Percentiles rank a stretch among this genome's conserved stretches.
Evolutionary conservation across 352 stramenopile species (phyloP).

Genomic region (Phytophthora hybrid): DNA sequence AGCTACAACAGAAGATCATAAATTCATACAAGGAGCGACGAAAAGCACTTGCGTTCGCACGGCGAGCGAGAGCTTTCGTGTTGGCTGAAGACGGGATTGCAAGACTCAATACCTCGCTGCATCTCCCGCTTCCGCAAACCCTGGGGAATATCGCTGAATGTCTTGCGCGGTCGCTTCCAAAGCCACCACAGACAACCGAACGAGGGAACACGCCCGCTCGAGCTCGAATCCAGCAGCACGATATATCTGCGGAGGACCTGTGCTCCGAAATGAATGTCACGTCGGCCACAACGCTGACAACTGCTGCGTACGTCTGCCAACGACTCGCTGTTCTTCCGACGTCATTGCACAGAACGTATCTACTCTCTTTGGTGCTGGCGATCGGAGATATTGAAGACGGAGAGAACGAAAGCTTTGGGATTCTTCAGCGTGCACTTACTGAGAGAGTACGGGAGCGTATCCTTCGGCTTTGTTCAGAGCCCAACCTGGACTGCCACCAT

Average conservation of each 20-base stretch:
- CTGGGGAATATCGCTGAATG: conserved; percentile 22
- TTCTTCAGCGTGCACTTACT: not conserved
- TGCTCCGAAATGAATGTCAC: not conserved
- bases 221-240: not conserved
- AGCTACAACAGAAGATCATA: conserved; percentile 25
- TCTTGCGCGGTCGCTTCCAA: conserved; percentile 10
- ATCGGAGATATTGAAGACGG: conserved; percentile 22
- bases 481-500: conserved; percentile 21
- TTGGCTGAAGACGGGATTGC: conserved; percentile 32
- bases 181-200: not conserved
- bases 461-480: conserved; percentile 18
- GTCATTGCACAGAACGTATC: conserved; percentile 36
- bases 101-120: conserved; percentile 16
- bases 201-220: not conserved
- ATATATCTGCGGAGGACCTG: not conserved
- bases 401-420: conserved; percentile 2
- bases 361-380: conserved; percentile 33
- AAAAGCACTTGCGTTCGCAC: conserved; percentile 30
- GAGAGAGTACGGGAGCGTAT: conserved; percentile 21
- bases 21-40: conserved; percentile 16
- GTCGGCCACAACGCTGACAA: conserved; percentile 19
- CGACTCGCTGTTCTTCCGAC: conserved; percentile 41
- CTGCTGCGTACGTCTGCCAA: conserved; percentile 30
- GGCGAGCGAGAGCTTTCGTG: conserved; percentile 32
- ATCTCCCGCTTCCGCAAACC: conserved; percentile 29